phyloP scores from a whole-genome alignment of 2,329 filamentous ascomycete genomes.

The Paramyrothecium roridum region DNA sequence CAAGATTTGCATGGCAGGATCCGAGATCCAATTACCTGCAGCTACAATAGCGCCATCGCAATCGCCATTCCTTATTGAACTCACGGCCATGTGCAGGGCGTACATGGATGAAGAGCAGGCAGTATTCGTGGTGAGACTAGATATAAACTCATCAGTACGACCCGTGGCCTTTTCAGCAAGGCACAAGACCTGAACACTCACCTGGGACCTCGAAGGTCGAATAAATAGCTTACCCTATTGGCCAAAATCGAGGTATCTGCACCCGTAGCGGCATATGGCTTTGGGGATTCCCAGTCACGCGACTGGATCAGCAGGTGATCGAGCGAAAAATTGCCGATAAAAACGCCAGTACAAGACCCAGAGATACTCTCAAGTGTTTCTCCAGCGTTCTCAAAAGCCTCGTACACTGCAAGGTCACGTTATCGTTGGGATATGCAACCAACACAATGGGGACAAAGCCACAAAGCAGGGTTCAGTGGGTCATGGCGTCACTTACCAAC shows the following conservation, averaged over 20 bases:
- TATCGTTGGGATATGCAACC: too few relatives aligned
- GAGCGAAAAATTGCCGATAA: background rate
- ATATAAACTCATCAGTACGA: too few relatives aligned
- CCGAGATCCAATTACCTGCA: slow-evolving; percentile 19
- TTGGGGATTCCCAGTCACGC: background rate
- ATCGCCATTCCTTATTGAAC: slow-evolving; percentile 14
- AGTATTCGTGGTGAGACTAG: background rate
- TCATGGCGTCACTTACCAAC: too few relatives aligned
- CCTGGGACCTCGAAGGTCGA: background rate
- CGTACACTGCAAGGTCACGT: too few relatives aligned
- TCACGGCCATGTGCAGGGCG: background rate
- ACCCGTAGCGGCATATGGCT: background rate
- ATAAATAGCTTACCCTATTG: background rate
- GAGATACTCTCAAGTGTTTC: background rate
- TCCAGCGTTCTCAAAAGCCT: background rate
- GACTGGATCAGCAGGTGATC: background rate
- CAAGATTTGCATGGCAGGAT: background rate
- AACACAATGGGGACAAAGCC: too few relatives aligned
- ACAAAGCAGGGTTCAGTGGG: too few relatives aligned
- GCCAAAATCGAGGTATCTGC: background rate
- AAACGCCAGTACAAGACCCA: background rate
- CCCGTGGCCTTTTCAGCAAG: too few relatives aligned
- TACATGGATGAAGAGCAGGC: background rate
- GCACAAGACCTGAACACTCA: too few relatives aligned
- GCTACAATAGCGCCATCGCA: slow-evolving; percentile 17